Conservation (phyloP, 345 rosid genomes). For the Lepidium didymum region DNA sequence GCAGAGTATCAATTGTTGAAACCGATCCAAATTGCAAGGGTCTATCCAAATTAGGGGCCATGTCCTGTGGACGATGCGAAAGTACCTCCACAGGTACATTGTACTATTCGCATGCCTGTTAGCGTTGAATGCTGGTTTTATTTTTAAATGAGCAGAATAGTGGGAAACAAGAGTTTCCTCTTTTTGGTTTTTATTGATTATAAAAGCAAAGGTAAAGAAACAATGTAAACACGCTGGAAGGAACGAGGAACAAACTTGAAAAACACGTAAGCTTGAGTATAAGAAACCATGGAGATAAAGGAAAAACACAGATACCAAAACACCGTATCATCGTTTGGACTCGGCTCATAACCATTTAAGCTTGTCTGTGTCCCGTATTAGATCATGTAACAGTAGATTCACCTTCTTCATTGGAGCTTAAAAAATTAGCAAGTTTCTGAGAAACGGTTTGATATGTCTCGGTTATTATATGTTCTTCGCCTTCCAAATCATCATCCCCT, state of each 20-base stretch:
- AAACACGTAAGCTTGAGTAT: neutral
- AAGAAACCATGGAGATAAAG: too few species aligned
- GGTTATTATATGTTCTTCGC: neutral
- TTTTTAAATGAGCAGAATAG: too few species aligned
- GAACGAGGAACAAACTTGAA: too few species aligned
- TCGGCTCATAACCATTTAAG: too few species aligned
- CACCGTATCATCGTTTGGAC: too few species aligned
- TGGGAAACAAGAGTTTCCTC: neutral
- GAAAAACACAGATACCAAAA: too few species aligned
- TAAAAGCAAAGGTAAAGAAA: neutral
- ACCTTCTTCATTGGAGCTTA: conserved; percentile 7
- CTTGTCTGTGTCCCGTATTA: neutral
- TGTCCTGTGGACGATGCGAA: too few species aligned
- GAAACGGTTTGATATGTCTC: neutral
- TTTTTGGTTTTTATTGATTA: neutral
- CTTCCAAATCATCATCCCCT: conserved; percentile 16
- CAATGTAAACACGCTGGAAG: neutral
- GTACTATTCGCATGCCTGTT: neutral
- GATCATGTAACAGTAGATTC: conserved; percentile 5
- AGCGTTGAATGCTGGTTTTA: too few species aligned
- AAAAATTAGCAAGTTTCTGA: conserved; percentile 29
- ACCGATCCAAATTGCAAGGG: neutral
- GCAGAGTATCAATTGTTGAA: neutral
- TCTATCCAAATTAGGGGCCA: neutral
- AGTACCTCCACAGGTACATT: neutral